Conservation (phyloP, 2,329 filamentous ascomycete species). For the Aureobasidium sp. region DNA sequence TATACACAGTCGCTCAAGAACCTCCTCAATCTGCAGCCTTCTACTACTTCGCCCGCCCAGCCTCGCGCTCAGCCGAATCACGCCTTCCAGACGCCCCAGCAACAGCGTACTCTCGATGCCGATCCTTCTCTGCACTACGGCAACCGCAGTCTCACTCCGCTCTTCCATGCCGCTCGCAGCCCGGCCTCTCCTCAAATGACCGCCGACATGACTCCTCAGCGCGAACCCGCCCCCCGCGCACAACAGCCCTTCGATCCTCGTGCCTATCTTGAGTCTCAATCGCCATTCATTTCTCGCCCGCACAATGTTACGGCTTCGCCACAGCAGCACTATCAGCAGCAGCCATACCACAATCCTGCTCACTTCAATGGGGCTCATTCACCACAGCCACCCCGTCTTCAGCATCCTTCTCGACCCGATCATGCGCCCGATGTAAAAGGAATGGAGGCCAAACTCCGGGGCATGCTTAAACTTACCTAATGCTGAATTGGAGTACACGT, state of each 20-base stretch:
- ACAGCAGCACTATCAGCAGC: constrained; percentile 17
- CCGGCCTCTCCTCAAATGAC: constrained; percentile 21
- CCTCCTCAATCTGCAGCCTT: constrained; percentile 29
- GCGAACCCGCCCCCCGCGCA: constrained; percentile 20
- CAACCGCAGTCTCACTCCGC: constrained; percentile 42
- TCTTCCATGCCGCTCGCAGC: constrained; percentile 43
- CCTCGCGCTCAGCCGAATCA: constrained; percentile 20
- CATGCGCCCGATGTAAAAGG: constrained; percentile 26
- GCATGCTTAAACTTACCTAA: constrained; percentile 31
- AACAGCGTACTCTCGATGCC: constrained; percentile 9
- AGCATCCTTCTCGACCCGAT: constrained; percentile 8
- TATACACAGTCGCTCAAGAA: constrained; percentile 40
- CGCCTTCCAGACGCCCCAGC: constrained; percentile 19
- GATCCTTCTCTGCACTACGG: constrained; percentile 24
- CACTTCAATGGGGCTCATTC: constrained; percentile 7
- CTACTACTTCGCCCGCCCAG: constrained; percentile 21
- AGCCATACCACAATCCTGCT: constrained; percentile 2
- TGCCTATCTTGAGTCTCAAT: constrained; percentile 27
- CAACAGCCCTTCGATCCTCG: constrained; percentile 24
- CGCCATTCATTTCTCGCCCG: constrained; percentile 22
- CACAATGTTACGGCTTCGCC: constrained; percentile 23
- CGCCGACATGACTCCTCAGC: constrained; percentile 15
- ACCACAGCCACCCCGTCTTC: constrained; percentile 13
- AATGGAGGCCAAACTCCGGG: constrained; percentile 36
- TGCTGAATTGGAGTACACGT: too few relatives aligned